Evolutionary conservation across 805 yeast genomes (phyloP), one percentile per base, ranked within the genome.

Genomic region (Wickerhamomyces mucosus): DNA sequence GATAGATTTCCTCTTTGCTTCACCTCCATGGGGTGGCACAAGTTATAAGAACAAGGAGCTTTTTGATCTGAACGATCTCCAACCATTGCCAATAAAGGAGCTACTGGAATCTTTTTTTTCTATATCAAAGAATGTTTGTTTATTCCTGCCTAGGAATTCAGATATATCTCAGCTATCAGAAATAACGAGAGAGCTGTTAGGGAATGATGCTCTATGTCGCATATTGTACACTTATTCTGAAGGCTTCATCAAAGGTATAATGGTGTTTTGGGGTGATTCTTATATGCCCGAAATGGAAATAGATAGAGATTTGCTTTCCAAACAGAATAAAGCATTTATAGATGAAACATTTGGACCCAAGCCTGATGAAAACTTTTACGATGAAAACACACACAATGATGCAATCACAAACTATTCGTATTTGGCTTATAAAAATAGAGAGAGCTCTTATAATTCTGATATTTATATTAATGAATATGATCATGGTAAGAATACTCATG

Each of bases 11-110:
- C 63, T 73, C 8, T 82, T 79, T 55, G 67, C 74, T n/a, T 78
- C 89, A 2, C 94, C 94, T 1, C 94, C 94, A 1, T 83, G 94
- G 94, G 94, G 92, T 21, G 94, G 95, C 0, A 80, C 84, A 0
- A 49, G 55, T 3, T 83, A 82, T 51, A 55, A 58, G 29, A 44
- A 52, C 16, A 40, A 53, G 4, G 50, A 51, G 0, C 39, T 42
- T 3, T 78, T 67, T 51, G 75, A 77, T 40, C 50, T 78, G 15
- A 37, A 50, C 8, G 50, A 58, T 32, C 37, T 69, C 40, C 42
- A 53, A 27, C 86, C 86, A 0, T 51, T 75, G 26, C 56, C 63
- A 2, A 38, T 79, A 8, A 58, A 62, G 15, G 51, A 55, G 19
- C 48, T 78, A 7, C 50, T 78, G 18, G 28, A 30, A n/a, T 65